A percentile compares a stretch with the other conserved stretches of the same genome.
These are phyloP conservation scores for Trypanosoma scelopori DNA, from an alignment of 208 protist genomes.

Conservation along the genomic window DNA sequence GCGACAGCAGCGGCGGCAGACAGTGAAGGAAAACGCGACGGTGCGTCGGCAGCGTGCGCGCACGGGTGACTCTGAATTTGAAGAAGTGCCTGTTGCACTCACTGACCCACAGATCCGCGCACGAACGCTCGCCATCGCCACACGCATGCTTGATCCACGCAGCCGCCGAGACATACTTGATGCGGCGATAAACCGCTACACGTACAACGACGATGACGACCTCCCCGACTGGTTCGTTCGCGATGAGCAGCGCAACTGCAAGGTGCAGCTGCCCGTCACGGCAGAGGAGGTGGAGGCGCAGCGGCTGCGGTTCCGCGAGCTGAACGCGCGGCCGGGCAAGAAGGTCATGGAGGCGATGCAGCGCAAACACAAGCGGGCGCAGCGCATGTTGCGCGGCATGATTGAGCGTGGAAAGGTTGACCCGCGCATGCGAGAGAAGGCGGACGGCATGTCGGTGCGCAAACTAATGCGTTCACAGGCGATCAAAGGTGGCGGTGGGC, in stretches of 20 bases:
- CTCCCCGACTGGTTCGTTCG: conserved; percentile 92
- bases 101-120: conserved; percentile 84
- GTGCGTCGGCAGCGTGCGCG: conserved; percentile 64
- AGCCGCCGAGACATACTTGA: conserved; percentile 86
- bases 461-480: conserved; percentile 88
- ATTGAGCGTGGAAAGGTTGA: conserved; percentile 91
- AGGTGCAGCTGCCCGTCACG: conserved; percentile 79
- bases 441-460: conserved; percentile 66
- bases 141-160: conserved; percentile 84
- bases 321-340: conserved; percentile 96
- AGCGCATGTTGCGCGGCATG: conserved; percentile 83
- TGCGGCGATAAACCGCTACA: conserved; percentile 85
- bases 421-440: conserved; percentile 83
- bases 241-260: conserved; percentile 91
- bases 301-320: conserved; percentile 83
- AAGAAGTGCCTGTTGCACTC: conserved; percentile 86
- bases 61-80: conserved; percentile 74
- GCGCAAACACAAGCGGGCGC: conserved; percentile 89
- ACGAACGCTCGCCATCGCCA: conserved; percentile 84
- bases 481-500: conserved; percentile 55
- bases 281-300: conserved; percentile 93
- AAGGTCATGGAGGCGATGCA: conserved; percentile 97
- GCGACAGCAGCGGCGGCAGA: conserved; percentile 82
- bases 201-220: conserved; percentile 89
- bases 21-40: conserved; percentile 75